Evolutionary conservation across 2,329 filamentous ascomycete species (phyloP).

Genomic region (Aspergillus pseudonomiae): DNA sequence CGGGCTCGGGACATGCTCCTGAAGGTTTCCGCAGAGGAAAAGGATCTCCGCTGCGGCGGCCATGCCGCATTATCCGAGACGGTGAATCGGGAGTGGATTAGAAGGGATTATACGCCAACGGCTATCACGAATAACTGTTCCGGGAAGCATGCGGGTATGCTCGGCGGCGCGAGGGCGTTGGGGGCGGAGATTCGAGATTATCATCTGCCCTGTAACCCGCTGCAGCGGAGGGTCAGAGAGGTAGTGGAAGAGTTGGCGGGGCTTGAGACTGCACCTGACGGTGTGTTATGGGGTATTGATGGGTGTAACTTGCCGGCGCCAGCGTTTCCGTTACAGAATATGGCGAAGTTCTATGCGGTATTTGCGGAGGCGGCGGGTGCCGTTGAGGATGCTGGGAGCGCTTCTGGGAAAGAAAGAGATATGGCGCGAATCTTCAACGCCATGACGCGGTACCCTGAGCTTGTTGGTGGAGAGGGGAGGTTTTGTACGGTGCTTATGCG

Average conservation of each 20-base stretch:
- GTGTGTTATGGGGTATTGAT: constrained; percentile 49
- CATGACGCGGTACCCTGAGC: constrained; percentile 48
- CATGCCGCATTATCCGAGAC: constrained; percentile 41
- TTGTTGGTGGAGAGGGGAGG: constrained; percentile 49
- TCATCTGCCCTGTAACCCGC: constrained; percentile 40
- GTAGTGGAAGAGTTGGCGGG: constrained; percentile 43
- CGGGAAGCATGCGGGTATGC: constrained; percentile 54
- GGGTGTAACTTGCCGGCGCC: constrained; percentile 55
- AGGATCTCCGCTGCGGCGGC: constrained; percentile 48
- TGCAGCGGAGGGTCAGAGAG: constrained; percentile 44
- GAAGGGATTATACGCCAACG: constrained; percentile 40
- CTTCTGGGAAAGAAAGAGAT: constrained; percentile 23
- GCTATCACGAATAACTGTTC: constrained; percentile 52
- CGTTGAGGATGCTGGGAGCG: neutral
- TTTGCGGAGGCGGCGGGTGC: constrained; percentile 41
- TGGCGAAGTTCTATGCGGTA: constrained; percentile 41
- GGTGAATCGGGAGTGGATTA: constrained; percentile 47
- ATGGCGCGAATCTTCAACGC: constrained; percentile 45
- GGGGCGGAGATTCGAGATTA: constrained; percentile 37
- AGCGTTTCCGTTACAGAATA: constrained; percentile 41
- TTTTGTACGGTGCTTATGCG: constrained; percentile 54
- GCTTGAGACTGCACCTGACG: constrained; percentile 11
- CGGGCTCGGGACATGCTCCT: constrained; percentile 45
- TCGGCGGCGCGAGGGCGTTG: constrained; percentile 46
- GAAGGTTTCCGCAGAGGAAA: constrained; percentile 38